These are phyloP conservation scores for Blastobotrys persicus DNA, from an alignment of 1,139 yeast species.

Conservation along the genomic window DNA sequence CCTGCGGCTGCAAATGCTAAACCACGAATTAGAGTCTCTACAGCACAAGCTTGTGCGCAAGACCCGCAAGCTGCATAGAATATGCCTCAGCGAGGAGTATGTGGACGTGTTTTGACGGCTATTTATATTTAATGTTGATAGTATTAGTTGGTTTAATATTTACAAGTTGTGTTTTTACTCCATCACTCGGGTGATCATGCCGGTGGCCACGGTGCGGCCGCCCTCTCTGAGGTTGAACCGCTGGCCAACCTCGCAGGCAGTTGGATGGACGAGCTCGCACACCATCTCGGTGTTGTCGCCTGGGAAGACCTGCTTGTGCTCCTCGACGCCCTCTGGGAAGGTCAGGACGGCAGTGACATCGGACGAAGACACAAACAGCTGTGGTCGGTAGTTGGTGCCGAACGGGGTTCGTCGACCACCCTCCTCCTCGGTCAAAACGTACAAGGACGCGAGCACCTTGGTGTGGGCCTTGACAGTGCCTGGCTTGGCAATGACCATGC, in stretches of 20 bases:
- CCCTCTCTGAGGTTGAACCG: constrained; percentile 99
- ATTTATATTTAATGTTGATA: neutral
- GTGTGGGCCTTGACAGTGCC: constrained; percentile 90
- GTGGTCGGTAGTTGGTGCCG: constrained; percentile 97
- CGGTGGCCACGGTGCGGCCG: constrained; percentile 98
- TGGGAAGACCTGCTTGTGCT: constrained; percentile 89
- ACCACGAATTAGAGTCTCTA: constrained; percentile 6
- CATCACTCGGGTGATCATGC: constrained; percentile 90
- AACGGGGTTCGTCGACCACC: constrained; percentile 99
- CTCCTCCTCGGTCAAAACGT: constrained; percentile 91
- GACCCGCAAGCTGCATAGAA: constrained; percentile 7
- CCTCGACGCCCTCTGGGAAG: constrained; percentile 88
- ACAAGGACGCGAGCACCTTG: constrained; percentile 90
- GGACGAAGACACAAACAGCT: constrained; percentile 92
- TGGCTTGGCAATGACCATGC: constrained; percentile 96
- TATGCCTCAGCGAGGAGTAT: constrained; percentile 3
- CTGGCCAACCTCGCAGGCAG: constrained; percentile 94
- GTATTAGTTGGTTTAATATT: neutral
- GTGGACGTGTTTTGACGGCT: constrained; percentile 1
- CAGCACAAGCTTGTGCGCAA: constrained; percentile 7
- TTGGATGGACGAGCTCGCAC: constrained; percentile 85
- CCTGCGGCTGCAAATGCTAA: neutral
- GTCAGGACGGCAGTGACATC: constrained; percentile 89
- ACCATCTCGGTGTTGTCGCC: constrained; percentile 99
- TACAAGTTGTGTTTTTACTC: constrained; percentile 47